A percentile compares a stretch with the other conserved stretches of the same genome.
phyloP scores from a whole-genome alignment of 2,329 filamentous ascomycete genomes.

The Lasiodiplodia gonubiensis region DNA sequence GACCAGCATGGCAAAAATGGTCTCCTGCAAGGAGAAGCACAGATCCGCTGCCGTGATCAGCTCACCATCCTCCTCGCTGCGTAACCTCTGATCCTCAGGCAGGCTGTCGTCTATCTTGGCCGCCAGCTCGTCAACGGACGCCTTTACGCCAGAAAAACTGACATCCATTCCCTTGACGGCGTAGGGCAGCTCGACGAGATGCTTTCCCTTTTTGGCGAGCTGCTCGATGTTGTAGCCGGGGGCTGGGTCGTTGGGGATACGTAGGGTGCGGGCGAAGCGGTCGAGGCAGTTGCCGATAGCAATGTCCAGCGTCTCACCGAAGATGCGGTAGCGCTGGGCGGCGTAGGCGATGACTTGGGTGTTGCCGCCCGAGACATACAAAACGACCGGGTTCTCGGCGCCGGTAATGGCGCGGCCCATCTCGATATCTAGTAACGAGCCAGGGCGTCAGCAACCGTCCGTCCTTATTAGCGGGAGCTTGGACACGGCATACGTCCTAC shows the following conservation, averaged over 20 bases:
- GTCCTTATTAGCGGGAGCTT: background rate
- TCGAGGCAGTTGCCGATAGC: constrained; percentile 98
- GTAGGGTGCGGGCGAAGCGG: constrained; percentile 87
- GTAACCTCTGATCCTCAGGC: constrained; percentile 47
- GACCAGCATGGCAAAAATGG: constrained; percentile 94
- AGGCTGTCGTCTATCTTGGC: constrained; percentile 60
- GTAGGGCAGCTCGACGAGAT: constrained; percentile 87
- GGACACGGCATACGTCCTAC: constrained; percentile 69
- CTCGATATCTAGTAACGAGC: constrained; percentile 71
- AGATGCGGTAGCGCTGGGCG: constrained; percentile 93
- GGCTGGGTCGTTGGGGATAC: constrained; percentile 93
- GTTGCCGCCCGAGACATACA: constrained; percentile 96
- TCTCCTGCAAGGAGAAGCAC: constrained; percentile 95
- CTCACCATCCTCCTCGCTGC: constrained; percentile 57
- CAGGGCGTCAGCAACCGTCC: background rate
- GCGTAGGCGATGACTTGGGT: constrained; percentile 98
- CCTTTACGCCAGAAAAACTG: constrained; percentile 91
- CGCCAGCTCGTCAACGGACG: constrained; percentile 80
- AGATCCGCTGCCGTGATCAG: constrained; percentile 80
- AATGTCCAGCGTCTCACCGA: constrained; percentile 96
- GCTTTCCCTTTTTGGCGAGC: constrained; percentile 74
- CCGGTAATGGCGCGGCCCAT: constrained; percentile 96
- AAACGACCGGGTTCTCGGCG: constrained; percentile 86
- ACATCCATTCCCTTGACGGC: constrained; percentile 99
- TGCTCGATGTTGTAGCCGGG: constrained; percentile 99